Conservation (phyloP, 495 filamentous ascomycete species). For the Penicillium herquei region DNA sequence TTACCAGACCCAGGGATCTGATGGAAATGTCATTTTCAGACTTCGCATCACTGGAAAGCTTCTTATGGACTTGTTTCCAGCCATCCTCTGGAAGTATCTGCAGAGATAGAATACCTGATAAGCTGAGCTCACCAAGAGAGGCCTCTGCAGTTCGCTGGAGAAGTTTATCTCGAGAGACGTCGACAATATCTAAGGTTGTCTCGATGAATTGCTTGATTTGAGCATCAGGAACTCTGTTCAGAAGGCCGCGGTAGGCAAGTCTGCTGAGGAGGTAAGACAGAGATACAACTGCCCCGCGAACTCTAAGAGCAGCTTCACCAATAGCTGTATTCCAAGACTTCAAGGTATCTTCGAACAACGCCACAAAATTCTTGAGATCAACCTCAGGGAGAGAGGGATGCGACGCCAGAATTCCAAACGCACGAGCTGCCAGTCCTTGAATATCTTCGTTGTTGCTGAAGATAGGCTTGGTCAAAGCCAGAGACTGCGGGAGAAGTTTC, state of each 20-base stretch:
- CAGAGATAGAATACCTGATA: slow-evolving; percentile 57
- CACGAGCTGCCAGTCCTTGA: slow-evolving; percentile 60
- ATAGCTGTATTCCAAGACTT: slow-evolving; percentile 55
- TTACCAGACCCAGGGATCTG: slow-evolving; percentile 64
- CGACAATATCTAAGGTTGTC: slow-evolving; percentile 46
- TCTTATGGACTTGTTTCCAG: slow-evolving; percentile 51
- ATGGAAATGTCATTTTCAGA: slow-evolving; percentile 81
- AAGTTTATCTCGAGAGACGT: slow-evolving; percentile 51
- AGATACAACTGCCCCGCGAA: slow-evolving; percentile 60
- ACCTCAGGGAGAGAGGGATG: slow-evolving; percentile 48
- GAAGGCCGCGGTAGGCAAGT: slow-evolving; percentile 46
- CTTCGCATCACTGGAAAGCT: slow-evolving; percentile 65
- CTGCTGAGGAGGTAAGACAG: slow-evolving; percentile 61
- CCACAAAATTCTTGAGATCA: slow-evolving; percentile 37
- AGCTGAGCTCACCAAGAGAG: slow-evolving; percentile 71
- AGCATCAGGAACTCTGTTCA: slow-evolving; percentile 28
- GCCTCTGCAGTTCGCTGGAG: slow-evolving; percentile 60
- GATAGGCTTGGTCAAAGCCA: slow-evolving; percentile 55
- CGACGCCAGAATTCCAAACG: slow-evolving; percentile 76
- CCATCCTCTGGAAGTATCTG: slow-evolving; percentile 35
- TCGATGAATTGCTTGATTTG: slow-evolving; percentile 37
- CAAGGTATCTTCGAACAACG: slow-evolving; percentile 38
- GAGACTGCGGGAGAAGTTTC: slow-evolving; percentile 44
- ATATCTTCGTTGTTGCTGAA: slow-evolving; percentile 66
- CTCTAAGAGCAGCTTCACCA: slow-evolving; percentile 58